These are phyloP conservation scores for Xylariaceae sp. DNA, from an alignment of 2,329 filamentous ascomycete genomes.

Conservation along the genomic window DNA sequence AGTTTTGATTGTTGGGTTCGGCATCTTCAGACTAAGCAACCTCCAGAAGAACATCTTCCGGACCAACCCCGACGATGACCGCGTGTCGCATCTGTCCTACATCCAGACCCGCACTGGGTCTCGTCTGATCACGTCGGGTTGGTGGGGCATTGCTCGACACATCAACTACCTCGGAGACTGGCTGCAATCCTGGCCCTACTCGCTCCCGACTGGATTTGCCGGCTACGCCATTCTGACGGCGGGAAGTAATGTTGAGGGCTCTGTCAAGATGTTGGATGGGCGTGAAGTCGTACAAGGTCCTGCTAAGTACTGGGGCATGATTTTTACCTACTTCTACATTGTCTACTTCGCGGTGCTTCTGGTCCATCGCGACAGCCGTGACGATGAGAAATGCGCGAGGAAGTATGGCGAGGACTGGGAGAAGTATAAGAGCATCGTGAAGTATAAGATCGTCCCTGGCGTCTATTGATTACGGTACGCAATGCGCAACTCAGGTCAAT, in stretches of 20 bases:
- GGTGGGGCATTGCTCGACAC: slow-evolving; percentile 56
- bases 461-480: slow-evolving; percentile 58
- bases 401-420: slow-evolving; percentile 96
- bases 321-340: slow-evolving; percentile 93
- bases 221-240: slow-evolving; percentile 70
- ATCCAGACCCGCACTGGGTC: slow-evolving; percentile 81
- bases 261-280: slow-evolving; percentile 53
- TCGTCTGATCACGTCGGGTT: slow-evolving; percentile 48
- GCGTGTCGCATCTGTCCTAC: slow-evolving; percentile 74
- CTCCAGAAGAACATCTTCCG: slow-evolving; percentile 94
- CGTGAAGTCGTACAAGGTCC: slow-evolving; percentile 66
- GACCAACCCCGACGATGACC: slow-evolving; percentile 79
- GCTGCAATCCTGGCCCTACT: slow-evolving; percentile 90
- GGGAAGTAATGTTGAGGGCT: slow-evolving; percentile 41
- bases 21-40: slow-evolving; percentile 88
- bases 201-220: slow-evolving; percentile 72
- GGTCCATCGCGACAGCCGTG: slow-evolving; percentile 79
- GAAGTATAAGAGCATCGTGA: slow-evolving; percentile 77
- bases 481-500: too few relatives aligned
- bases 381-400: slow-evolving; percentile 82
- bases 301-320: slow-evolving; percentile 75
- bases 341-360: slow-evolving; percentile 86
- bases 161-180: slow-evolving; percentile 97
- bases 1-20: slow-evolving; percentile 70
- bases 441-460: slow-evolving; percentile 77